Percentiles rank a stretch among this genome's conserved stretches.
Evolutionary conservation across 2,329 filamentous ascomycete genomes (phyloP).

Genomic region (Calonectria montana): DNA sequence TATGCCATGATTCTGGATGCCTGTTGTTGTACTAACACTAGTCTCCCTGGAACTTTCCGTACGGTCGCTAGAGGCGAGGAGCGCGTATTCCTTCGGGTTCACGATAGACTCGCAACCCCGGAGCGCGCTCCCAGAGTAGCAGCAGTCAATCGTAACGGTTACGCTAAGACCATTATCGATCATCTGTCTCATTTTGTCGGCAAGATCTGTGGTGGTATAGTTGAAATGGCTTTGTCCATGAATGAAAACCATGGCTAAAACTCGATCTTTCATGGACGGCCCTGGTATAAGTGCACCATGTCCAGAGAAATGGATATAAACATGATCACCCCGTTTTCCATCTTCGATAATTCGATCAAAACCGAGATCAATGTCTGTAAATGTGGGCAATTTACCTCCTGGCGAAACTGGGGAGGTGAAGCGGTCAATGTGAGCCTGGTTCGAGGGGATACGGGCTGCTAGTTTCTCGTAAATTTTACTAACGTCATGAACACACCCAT

Average conservation of each 20-base stretch:
- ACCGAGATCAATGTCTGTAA: not conserved
- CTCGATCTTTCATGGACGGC: not conserved
- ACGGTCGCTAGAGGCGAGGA: slow-evolving; percentile 20
- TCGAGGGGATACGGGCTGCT: not conserved
- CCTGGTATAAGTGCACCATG: not conserved
- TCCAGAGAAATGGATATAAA: slow-evolving; percentile 21
- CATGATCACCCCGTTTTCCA: slow-evolving; percentile 4
- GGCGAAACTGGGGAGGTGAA: slow-evolving; percentile 21
- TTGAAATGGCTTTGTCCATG: not conserved
- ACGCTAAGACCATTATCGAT: slow-evolving; percentile 14
- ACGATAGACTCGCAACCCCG: not conserved
- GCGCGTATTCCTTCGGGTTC: slow-evolving; percentile 17
- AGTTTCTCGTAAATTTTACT: not conserved
- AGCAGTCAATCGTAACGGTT: slow-evolving; percentile 31
- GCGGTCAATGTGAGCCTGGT: not conserved
- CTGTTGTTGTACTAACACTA: no score
- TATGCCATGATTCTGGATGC: not conserved
- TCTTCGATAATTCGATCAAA: not conserved
- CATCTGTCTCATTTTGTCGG: not conserved
- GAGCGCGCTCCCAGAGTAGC: slow-evolving; percentile 27
- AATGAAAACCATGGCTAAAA: slow-evolving; percentile 23
- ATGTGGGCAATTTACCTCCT: not conserved
- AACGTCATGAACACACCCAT: slow-evolving; percentile 19
- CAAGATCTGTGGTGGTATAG: slow-evolving; percentile 10
- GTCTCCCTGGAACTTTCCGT: slow-evolving; percentile 16